Evolutionary conservation across 1,139 yeast genomes (phyloP).

Genomic region (Lodderomyces beijingensis): DNA sequence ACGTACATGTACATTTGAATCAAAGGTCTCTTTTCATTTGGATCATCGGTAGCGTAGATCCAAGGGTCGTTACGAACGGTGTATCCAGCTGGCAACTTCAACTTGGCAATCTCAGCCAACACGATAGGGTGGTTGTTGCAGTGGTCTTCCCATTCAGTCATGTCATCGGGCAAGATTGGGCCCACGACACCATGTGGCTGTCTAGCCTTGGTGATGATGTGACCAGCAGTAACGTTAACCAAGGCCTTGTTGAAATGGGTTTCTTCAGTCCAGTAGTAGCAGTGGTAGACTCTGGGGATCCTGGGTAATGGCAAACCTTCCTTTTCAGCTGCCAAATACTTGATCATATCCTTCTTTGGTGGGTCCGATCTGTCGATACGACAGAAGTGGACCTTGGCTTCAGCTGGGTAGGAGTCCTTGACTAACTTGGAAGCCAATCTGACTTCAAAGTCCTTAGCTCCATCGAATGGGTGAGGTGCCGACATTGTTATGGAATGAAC

Average conservation of each 20-base stretch:
- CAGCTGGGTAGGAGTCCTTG: slow-evolving; percentile 51
- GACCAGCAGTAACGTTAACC: slow-evolving; percentile 62
- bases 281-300: slow-evolving; percentile 64
- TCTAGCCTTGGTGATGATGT: slow-evolving; percentile 52
- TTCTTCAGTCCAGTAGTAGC: slow-evolving; percentile 59
- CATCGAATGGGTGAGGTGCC: slow-evolving; percentile 57
- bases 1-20: slow-evolving; percentile 78
- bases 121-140: slow-evolving; percentile 56
- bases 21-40: slow-evolving; percentile 56
- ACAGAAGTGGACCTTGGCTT: slow-evolving; percentile 58
- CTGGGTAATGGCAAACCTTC: slow-evolving; percentile 53
- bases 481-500: no score
- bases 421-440: slow-evolving; percentile 58
- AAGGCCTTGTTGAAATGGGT: slow-evolving; percentile 67
- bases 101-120: slow-evolving; percentile 58
- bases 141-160: slow-evolving; percentile 49
- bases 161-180: slow-evolving; percentile 71
- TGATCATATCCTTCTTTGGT: slow-evolving; percentile 70
- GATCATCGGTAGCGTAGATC: slow-evolving; percentile 82
- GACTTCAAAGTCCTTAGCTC: slow-evolving; percentile 63
- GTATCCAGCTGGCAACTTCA: slow-evolving; percentile 53
- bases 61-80: slow-evolving; percentile 73
- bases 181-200: slow-evolving; percentile 67
- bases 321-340: slow-evolving; percentile 66
- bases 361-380: slow-evolving; percentile 76